phyloP scores from a whole-genome alignment of 768 basidiomycete genomes.

The Lactarius vividus region DNA sequence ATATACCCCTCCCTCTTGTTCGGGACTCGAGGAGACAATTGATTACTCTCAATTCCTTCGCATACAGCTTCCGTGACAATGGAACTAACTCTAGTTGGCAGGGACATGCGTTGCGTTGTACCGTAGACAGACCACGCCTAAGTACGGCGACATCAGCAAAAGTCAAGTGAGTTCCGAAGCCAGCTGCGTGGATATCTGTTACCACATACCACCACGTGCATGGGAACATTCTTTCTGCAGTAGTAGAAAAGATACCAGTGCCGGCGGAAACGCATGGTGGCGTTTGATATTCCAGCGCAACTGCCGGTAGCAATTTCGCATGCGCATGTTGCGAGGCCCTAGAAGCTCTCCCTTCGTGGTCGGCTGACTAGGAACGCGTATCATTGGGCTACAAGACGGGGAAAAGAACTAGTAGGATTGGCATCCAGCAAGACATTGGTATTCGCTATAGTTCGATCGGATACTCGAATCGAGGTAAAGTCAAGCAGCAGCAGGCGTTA shows the following conservation, averaged over 20 bases:
- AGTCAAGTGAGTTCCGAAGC: not conserved
- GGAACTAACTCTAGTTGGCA: not conserved
- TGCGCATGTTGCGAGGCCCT: conserved; percentile 1
- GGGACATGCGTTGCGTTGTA: not conserved
- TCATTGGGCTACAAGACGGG: conserved; percentile 6
- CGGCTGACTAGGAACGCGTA: not conserved
- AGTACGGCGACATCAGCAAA: not conserved
- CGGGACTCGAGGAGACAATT: not conserved
- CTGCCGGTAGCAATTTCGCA: not conserved
- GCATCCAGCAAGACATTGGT: conserved; percentile 8
- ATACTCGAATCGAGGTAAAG: conserved; percentile 17
- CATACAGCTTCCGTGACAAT: not conserved
- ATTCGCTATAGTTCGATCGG: conserved; percentile 10
- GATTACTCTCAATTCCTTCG: not conserved
- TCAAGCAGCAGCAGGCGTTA: not conserved
- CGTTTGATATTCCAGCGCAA: not conserved
- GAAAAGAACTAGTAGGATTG: conserved; percentile 13
- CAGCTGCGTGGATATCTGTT: not conserved
- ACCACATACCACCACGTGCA: conserved; percentile 1
- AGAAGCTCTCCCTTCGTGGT: conserved; percentile 1
- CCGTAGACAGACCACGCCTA: not conserved
- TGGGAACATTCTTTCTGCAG: not conserved
- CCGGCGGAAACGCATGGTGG: not conserved
- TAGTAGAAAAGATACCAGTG: not conserved
- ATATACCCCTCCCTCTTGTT: not conserved